These are phyloP conservation scores for Lophiostoma macrostomum DNA, from an alignment of 495 filamentous ascomycete genomes.

Conservation along the genomic window DNA sequence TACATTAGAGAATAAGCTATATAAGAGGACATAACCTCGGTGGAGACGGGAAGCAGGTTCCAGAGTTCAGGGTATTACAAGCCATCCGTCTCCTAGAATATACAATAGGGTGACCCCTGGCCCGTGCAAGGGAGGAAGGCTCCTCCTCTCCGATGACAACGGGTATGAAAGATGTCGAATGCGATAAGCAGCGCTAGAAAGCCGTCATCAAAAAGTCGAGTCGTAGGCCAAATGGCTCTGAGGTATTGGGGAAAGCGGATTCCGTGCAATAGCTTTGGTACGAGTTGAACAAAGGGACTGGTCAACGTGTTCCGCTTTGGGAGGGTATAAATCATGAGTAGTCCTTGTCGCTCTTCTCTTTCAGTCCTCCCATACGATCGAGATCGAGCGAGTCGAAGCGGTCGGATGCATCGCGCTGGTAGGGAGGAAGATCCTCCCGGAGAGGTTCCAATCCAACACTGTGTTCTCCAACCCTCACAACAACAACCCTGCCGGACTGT, in stretches of 20 bases:
- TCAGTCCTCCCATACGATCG: conserved; percentile 89
- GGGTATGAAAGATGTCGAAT: conserved; percentile 18
- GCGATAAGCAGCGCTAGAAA: conserved; percentile 21
- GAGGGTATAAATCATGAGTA: conserved; percentile 17
- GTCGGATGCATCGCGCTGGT: conserved; percentile 69
- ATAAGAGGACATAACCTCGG: conserved; percentile 35
- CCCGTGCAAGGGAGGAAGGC: conserved; percentile 9
- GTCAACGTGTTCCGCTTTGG: not conserved
- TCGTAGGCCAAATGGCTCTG: conserved; percentile 34
- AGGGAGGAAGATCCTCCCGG: conserved; percentile 80
- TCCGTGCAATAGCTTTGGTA: not conserved
- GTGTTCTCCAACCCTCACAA: conserved; percentile 86
- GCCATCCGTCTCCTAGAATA: conserved; percentile 30
- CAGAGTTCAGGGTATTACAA: conserved; percentile 1
- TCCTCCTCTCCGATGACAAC: not conserved
- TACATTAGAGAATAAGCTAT: conserved; percentile 37
- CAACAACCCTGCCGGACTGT: conserved; percentile 83
- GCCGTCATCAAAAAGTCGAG: conserved; percentile 22
- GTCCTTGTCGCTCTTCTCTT: conserved; percentile 66
- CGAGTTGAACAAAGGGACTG: not conserved
- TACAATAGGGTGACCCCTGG: conserved; percentile 23
- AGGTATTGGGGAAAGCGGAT: not conserved
- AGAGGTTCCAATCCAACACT: conserved; percentile 85
- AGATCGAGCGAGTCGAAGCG: conserved; percentile 91
- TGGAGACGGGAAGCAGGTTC: conserved; percentile 15